Conservation (phyloP, 345 rosid genomes). For the Clausena lansium region DNA sequence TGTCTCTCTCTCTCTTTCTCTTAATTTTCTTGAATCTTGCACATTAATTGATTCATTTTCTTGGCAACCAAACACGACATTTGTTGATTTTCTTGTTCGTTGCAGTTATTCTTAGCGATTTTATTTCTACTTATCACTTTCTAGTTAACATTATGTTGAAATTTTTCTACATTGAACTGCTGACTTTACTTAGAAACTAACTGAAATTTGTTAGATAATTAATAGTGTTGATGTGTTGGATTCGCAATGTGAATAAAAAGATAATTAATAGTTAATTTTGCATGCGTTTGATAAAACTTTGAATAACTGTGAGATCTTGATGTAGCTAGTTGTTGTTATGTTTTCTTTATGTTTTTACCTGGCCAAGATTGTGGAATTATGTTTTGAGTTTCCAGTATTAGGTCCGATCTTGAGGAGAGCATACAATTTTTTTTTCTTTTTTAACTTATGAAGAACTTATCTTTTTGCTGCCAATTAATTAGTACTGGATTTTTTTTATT, state of each 20-base stretch:
- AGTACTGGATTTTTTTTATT: neutral
- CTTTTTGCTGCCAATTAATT: neutral
- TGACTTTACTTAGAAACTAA: neutral
- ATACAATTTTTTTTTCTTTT: neutral
- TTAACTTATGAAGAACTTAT: too few species aligned
- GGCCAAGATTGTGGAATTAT: neutral
- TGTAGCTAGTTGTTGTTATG: neutral
- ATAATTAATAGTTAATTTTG: neutral
- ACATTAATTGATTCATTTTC: neutral
- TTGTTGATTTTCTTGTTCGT: neutral
- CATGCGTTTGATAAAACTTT: neutral
- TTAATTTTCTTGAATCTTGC: constrained; percentile 2
- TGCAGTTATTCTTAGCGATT: neutral
- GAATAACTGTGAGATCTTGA: constrained; percentile 6
- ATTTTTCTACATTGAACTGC: neutral
- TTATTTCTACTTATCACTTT: neutral
- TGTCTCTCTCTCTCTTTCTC: constrained; percentile 16
- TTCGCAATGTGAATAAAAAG: neutral
- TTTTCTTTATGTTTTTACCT: neutral
- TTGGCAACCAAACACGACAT: neutral
- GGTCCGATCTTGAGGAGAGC: neutral
- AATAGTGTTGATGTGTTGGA: neutral
- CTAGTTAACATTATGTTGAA: neutral
- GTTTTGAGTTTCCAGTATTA: neutral
- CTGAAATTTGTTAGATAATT: neutral